phyloP scores from a whole-genome alignment of 1,284 basidiomycete genomes.

The Omphalotus olearius region DNA sequence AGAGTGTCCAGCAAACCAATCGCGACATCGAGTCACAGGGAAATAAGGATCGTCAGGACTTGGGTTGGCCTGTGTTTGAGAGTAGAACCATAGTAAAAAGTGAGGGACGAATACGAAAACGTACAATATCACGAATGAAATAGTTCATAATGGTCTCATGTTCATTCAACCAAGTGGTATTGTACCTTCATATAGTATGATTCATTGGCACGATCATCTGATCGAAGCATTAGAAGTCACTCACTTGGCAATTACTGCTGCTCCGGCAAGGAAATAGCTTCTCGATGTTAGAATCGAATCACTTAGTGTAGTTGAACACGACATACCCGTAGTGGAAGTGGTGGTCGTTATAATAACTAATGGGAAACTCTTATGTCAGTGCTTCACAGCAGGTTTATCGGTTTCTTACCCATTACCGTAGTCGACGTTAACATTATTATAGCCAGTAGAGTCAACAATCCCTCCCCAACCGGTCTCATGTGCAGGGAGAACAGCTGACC shows the following conservation, averaged over 20 bases:
- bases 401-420: conserved; percentile 24
- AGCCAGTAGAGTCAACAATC: conserved; percentile 28
- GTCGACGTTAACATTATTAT: conserved; percentile 27
- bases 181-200: no score
- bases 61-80: conserved; percentile 23
- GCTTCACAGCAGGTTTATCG: no score
- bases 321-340: conserved; percentile 32
- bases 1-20: conserved; percentile 33
- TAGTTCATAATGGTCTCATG: no score
- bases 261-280: no score
- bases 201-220: neutral
- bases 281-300: neutral
- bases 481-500: conserved; percentile 23
- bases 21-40: conserved; percentile 27
- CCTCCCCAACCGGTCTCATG: conserved; percentile 34
- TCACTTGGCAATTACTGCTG: no score
- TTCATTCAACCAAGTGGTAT: no score
- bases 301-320: neutral
- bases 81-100: neutral
- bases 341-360: conserved; percentile 29
- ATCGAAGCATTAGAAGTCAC: no score
- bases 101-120: no score
- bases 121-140: no score
- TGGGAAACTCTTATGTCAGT: no score
- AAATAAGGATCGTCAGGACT: conserved; percentile 27